Evolutionary conservation across 495 filamentous ascomycete genomes (phyloP), one percentile per base, ranked within the genome.

Genomic region (Lasiosphaeriaceae sp.): DNA sequence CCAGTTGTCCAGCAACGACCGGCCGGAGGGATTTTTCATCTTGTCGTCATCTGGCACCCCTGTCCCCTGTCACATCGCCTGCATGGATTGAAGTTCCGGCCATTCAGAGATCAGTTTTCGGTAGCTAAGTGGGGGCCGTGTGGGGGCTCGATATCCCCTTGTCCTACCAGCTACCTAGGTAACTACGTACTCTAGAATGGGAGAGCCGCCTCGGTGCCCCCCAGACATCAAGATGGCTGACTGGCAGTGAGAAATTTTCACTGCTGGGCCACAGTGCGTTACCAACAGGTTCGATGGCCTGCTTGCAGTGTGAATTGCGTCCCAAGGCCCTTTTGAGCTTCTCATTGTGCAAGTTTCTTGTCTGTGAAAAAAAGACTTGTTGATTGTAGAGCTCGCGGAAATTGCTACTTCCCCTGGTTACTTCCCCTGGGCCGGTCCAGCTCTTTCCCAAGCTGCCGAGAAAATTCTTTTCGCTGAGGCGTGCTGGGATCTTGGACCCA

Each of bases 171-270:
- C n/a, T n/a, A n/a, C n/a, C n/a, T n/a, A n/a, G n/a, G n/a, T n/a
- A n/a, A n/a, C n/a, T n/a, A n/a, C n/a, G n/a, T n/a, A n/a, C n/a
- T n/a, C n/a, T 35, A 7, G 16, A 58, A 2, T 5, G 1, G 49
- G 47, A 35, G 67, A 71, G 64, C 62, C 66, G 64, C 62, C 66
- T 66, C 68, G 59, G 39, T 61, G 61, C 67, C 66, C 67, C 66
- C 66, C 63, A 71, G 64, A 69, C 66, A 69, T 62, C 66, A 67
- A 60, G 26, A 4, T 31, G n/a, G 26, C 26, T 31, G 26, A 4
- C 9, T 3, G 4, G 4, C 20, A 5, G 61, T 39, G 31, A 41
- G 64, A 70, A 68, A 63, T 58, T 70, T 70, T 68, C 63, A 55
- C 51, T 47, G 54, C 26, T 31, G 9, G 47, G 39, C 39, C 39